phyloP scores from a whole-genome alignment of 768 basidiomycete genomes.

The Amanita molliuscula region DNA sequence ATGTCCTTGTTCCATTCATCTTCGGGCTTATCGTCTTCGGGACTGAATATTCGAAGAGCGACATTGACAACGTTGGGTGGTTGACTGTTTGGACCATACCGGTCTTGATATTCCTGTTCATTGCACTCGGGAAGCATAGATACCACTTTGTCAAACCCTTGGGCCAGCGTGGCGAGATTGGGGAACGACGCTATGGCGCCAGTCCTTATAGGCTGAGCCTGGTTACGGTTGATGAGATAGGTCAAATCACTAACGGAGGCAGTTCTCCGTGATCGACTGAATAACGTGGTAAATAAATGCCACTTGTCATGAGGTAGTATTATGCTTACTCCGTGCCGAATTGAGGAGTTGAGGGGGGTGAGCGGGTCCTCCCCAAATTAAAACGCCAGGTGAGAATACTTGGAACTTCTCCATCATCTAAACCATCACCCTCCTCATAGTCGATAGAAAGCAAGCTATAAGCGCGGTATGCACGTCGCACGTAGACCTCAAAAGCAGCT shows the following conservation, averaged over 20 bases:
- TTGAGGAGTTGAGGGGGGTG: slow-evolving; percentile 76
- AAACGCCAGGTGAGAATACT: slow-evolving; percentile 88
- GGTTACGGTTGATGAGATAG: slow-evolving; percentile 80
- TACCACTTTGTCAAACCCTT: slow-evolving; percentile 69
- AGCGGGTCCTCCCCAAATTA: slow-evolving; percentile 84
- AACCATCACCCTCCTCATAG: slow-evolving; percentile 84
- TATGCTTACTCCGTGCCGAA: slow-evolving; percentile 34
- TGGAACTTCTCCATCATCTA: slow-evolving; percentile 76
- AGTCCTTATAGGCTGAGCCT: slow-evolving; percentile 81
- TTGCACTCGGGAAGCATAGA: slow-evolving; percentile 69
- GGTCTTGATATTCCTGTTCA: slow-evolving; percentile 56
- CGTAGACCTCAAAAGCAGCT: slow-evolving; percentile 95
- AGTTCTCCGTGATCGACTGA: slow-evolving; percentile 60
- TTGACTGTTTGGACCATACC: slow-evolving; percentile 62
- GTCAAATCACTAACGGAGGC: slow-evolving; percentile 94
- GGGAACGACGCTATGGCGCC: slow-evolving; percentile 92
- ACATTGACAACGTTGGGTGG: slow-evolving; percentile 92
- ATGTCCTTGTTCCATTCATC: slow-evolving; percentile 70
- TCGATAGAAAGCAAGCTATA: slow-evolving; percentile 88
- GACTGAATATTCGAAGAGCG: slow-evolving; percentile 80
- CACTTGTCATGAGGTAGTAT: not conserved
- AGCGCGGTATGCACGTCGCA: slow-evolving; percentile 91
- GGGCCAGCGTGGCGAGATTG: slow-evolving; percentile 52
- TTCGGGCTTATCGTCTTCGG: slow-evolving; percentile 69
- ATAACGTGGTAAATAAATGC: slow-evolving; percentile 9